Conservation (phyloP, 306 rosid species). For the Gillenia trifoliata region DNA sequence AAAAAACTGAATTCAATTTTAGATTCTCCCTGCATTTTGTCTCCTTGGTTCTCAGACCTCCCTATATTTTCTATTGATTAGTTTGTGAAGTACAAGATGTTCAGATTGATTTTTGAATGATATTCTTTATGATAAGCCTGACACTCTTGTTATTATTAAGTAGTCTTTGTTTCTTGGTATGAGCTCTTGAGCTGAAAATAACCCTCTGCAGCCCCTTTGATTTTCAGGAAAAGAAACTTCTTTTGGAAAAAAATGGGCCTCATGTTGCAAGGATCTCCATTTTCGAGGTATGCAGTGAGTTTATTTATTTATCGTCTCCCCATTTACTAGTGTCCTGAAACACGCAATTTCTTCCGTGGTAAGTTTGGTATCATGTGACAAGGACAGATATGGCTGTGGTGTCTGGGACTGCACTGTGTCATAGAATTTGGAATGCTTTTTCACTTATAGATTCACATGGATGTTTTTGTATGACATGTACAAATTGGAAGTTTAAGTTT, state of each 20-base stretch:
- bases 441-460: too few species aligned
- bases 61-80: not conserved
- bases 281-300: conserved; percentile 59
- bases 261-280: conserved; percentile 80
- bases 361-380: not conserved
- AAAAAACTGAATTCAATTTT: too few species aligned
- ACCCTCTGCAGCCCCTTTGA: conserved; percentile 13
- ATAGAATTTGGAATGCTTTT: not conserved
- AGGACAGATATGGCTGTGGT: not conserved
- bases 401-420: not conserved
- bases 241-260: conserved; percentile 77
- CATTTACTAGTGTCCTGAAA: conserved; percentile 10
- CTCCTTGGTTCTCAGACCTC: not conserved
- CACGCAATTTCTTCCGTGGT: not conserved
- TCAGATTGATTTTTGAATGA: not conserved
- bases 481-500: too few species aligned
- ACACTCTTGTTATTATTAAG: not conserved
- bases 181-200: not conserved
- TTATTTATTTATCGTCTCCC: not conserved
- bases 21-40: not conserved
- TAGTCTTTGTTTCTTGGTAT: not conserved
- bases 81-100: not conserved
- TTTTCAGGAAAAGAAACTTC: conserved; percentile 79
- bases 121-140: not conserved
- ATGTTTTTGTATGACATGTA: too few species aligned